Evolutionary conservation across 192 early-diverging fungal species (phyloP).

Genomic region (Coemansia sp.): DNA sequence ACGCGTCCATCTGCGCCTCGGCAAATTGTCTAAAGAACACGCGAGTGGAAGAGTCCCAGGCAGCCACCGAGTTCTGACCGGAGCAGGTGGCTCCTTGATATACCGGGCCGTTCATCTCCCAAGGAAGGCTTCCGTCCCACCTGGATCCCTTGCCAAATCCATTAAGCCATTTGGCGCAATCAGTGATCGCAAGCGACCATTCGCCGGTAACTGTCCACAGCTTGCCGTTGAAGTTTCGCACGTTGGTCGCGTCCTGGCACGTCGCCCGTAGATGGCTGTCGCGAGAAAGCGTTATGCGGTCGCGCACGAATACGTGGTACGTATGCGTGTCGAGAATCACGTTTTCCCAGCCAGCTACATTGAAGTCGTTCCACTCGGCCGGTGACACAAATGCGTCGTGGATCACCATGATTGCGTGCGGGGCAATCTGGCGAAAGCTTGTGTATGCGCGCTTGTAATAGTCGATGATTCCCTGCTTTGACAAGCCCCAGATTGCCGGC

Average conservation of each 20-base stretch:
- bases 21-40: constrained; percentile 58
- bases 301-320: constrained; percentile 55
- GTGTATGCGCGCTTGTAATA: constrained; percentile 47
- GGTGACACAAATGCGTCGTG: constrained; percentile 52
- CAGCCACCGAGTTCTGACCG: constrained; percentile 42
- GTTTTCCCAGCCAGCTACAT: constrained; percentile 45
- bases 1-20: constrained; percentile 66
- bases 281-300: constrained; percentile 26
- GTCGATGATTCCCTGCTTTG: constrained; percentile 30
- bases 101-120: constrained; percentile 47
- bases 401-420: constrained; percentile 32
- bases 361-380: constrained; percentile 33
- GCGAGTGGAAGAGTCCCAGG: constrained; percentile 53
- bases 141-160: constrained; percentile 59
- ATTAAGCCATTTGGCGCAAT: constrained; percentile 70
- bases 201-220: constrained; percentile 67
- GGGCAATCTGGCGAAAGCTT: constrained; percentile 38
- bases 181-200: constrained; percentile 67
- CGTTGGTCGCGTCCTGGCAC: constrained; percentile 32
- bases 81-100: constrained; percentile 55
- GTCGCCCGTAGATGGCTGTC: constrained; percentile 35
- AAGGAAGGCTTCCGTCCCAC: constrained; percentile 61
- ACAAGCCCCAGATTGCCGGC: constrained; percentile 51
- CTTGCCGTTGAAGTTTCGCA: constrained; percentile 34
- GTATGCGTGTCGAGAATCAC: constrained; percentile 54